Evolutionary conservation across 495 filamentous ascomycete species (phyloP).

Genomic region (Penicillium coprophilum): DNA sequence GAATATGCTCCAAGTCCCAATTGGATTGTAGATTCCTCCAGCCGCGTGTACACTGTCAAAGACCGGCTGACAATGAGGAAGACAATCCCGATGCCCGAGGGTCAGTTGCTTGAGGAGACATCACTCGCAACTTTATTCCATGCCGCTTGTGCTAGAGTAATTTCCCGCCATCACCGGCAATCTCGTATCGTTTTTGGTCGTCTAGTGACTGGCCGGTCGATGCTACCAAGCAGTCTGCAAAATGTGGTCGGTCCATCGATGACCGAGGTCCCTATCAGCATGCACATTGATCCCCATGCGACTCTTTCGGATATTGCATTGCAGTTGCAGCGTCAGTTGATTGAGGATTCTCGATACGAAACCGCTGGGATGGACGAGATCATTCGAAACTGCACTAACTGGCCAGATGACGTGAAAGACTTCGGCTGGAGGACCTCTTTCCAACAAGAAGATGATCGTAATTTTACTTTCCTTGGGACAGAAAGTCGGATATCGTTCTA

Average conservation of each 20-base stretch:
- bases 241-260: not conserved
- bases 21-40: too few species aligned
- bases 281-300: not conserved
- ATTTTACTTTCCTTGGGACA: not conserved
- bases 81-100: not conserved
- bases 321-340: not conserved
- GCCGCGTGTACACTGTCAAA: too few species aligned
- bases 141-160: not conserved
- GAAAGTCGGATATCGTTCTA: not conserved
- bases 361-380: too few species aligned
- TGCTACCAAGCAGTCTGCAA: not conserved
- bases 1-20: too few species aligned
- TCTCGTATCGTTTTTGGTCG: not conserved
- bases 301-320: not conserved
- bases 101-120: not conserved
- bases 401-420: not conserved
- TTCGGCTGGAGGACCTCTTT: not conserved
- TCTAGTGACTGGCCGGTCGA: not conserved
- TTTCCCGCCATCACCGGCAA: not conserved
- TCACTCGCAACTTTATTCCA: not conserved
- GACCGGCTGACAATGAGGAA: too few species aligned
- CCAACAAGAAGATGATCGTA: not conserved
- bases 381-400: too few species aligned
- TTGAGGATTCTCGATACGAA: not conserved
- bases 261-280: not conserved